Evolutionary conservation across 2,329 filamentous ascomycete species (phyloP).

Genomic region (Pleoardoris graminearum): DNA sequence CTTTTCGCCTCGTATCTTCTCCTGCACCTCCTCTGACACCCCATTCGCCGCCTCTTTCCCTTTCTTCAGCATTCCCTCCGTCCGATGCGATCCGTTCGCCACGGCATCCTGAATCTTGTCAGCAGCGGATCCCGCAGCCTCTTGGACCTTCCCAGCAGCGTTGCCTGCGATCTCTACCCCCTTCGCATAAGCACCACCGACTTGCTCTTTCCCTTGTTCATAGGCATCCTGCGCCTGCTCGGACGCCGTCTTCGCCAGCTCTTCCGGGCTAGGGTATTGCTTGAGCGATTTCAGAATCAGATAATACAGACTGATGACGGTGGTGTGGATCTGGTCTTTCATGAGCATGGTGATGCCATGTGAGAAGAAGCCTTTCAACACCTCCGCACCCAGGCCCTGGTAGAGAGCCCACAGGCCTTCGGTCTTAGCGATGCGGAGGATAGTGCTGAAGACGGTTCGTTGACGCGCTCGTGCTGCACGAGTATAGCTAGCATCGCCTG

Average conservation of each 20-base stretch:
- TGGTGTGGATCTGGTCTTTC: constrained; percentile 75
- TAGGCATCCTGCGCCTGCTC: constrained; percentile 36
- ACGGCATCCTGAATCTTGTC: constrained; percentile 31
- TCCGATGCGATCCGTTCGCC: constrained; percentile 30
- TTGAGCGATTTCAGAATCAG: constrained; percentile 57
- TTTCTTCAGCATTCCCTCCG: constrained; percentile 30
- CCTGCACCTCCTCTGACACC: constrained; percentile 20
- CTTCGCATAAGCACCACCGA: constrained; percentile 18
- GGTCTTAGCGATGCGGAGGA: constrained; percentile 59
- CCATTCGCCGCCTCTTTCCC: constrained; percentile 25
- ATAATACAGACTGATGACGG: constrained; percentile 74
- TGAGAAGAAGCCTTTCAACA: constrained; percentile 81
- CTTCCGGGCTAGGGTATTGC: constrained; percentile 46
- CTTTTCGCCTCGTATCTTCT: constrained; percentile 10
- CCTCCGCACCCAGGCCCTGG: constrained; percentile 73
- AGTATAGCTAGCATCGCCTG: constrained; percentile 25
- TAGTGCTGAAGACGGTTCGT: constrained; percentile 64
- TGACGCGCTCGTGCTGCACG: constrained; percentile 33
- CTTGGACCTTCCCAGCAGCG: constrained; percentile 31
- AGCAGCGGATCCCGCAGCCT: constrained; percentile 22
- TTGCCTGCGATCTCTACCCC: constrained; percentile 30
- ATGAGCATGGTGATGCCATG: constrained; percentile 87
- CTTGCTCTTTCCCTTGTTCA: constrained; percentile 37
- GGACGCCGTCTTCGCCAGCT: constrained; percentile 41
- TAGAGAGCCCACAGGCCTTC: constrained; percentile 75